Percentiles rank a stretch among this genome's conserved stretches.
Conservation (phyloP, 306 rosid genomes). For the Ochetophila trinervis region DNA sequence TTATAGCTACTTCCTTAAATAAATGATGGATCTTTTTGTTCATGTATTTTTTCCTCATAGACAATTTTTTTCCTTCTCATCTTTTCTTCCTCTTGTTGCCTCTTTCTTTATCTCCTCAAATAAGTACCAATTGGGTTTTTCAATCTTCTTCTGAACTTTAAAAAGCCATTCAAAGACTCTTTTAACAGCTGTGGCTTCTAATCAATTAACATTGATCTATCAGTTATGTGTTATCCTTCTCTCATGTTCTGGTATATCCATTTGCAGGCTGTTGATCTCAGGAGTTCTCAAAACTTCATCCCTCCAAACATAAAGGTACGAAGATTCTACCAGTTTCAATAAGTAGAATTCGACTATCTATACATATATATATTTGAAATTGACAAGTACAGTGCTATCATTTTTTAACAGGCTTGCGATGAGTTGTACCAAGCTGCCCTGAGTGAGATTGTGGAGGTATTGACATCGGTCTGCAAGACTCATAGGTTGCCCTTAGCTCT, state of each 20-base stretch:
- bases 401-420: conserved; percentile 33
- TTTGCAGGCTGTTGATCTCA: conserved; percentile 48
- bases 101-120: too few species aligned
- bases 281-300: conserved; percentile 37
- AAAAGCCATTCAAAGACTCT: too few species aligned
- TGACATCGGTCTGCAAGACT: conserved; percentile 44
- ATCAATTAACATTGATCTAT: neutral
- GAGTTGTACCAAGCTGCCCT: conserved; percentile 52
- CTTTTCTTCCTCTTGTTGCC: too few species aligned
- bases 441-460: conserved; percentile 48
- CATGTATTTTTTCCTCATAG: too few species aligned
- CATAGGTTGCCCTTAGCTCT: conserved; percentile 52
- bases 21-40: too few species aligned
- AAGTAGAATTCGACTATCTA: neutral
- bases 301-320: conserved; percentile 37
- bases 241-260: neutral
- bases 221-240: neutral
- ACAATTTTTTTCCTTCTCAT: too few species aligned
- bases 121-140: too few species aligned
- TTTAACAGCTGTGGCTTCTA: neutral
- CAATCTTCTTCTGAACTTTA: too few species aligned
- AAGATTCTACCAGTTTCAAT: neutral
- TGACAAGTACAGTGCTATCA: too few species aligned
- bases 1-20: too few species aligned
- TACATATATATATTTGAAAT: neutral